Base-by-base conservation (phyloP, 352 stramenopile genomes). In the Phytophthora agathidicida region DNA sequence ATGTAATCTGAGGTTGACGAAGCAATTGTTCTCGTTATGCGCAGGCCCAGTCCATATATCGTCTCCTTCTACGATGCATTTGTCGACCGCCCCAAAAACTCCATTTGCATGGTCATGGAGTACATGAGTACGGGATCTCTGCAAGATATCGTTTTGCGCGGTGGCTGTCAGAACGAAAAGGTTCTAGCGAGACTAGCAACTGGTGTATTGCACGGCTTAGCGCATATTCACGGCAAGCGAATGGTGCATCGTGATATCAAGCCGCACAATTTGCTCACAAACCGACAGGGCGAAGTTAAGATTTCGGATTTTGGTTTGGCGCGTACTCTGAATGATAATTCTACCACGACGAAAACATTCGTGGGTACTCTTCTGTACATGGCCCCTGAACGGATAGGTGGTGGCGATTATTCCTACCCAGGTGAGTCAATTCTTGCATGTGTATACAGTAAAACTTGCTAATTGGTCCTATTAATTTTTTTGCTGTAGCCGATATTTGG, bases 351-450 rank as follows among this genome's bases (percentile, higher is more conserved):
- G 5, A 94, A 97, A 44, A 98, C 92, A 1, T 98, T 98, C 61
- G 91, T 98, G 19, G 94, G 94, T 1, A 98, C 93, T 5, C 49
- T 98, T 47, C 71, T 96, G 3, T 98, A 98, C 67, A 98, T 98
- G 95, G 89, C 91, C 2, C 95, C 95, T 16, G 94, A 98, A 68
- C 84, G 95, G 11, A 97, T 98, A 53, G 84, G 85, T 20, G 91
- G 91, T 9, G 86, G 89, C 1, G 86, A 94, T 52, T 98, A 98
- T 69, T 94, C 78, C 7, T 97, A 91, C 64, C 71, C 86, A 71
- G 72, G 81, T 91, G 54, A 38, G 44, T 31, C 13, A 9, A 20
- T 38, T 19, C 16, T 7, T 33, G 16, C 33, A 11, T 35, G 46
- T 14, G 8, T 52, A 27, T 14, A 17, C 14, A 32, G 31, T 3